These are phyloP conservation scores for Taiozyma sp. DNA, from an alignment of 1,139 yeast genomes.

Conservation along the genomic window DNA sequence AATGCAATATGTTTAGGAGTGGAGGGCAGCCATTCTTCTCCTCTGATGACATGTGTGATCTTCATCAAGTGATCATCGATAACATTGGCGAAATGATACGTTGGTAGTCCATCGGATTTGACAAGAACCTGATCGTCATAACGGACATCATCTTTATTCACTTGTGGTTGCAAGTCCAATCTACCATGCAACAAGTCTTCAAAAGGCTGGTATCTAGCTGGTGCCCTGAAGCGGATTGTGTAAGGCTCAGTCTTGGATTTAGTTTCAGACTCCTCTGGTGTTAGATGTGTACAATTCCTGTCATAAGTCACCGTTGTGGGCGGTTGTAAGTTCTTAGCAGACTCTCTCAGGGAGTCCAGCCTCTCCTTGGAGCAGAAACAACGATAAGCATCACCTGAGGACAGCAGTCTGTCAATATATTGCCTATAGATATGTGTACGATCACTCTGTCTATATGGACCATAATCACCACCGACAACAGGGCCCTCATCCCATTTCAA, in stretches of 20 bases:
- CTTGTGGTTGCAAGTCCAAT: conserved; percentile 75
- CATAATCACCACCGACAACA: conserved; percentile 44
- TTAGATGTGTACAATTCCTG: conserved; percentile 58
- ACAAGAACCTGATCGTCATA: conserved; percentile 87
- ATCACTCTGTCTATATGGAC: conserved; percentile 85
- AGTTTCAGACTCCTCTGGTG: conserved; percentile 35
- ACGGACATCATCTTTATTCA: conserved; percentile 62
- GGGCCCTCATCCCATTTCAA: conserved; percentile 83
- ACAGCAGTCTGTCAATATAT: conserved; percentile 53
- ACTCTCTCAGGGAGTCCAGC: conserved; percentile 56
- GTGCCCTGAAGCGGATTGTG: conserved; percentile 63
- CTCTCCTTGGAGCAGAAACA: conserved; percentile 88
- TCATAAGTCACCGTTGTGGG: conserved; percentile 94
- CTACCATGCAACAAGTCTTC: conserved; percentile 74
- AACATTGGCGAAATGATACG: conserved; percentile 95
- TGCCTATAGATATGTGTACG: conserved; percentile 58
- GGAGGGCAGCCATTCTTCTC: conserved; percentile 97
- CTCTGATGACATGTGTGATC: conserved; percentile 91
- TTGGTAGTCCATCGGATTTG: conserved; percentile 91
- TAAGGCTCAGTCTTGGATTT: conserved; percentile 34
- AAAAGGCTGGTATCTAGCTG: conserved; percentile 62
- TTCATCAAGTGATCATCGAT: conserved; percentile 92
- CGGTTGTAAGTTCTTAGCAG: conserved; percentile 73
- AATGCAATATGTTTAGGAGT: conserved; percentile 92
- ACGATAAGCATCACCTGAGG: conserved; percentile 71